These are phyloP conservation scores for Talaromyces albobiverticillius DNA, from an alignment of 2,329 filamentous ascomycete genomes.

Conservation along the genomic window DNA sequence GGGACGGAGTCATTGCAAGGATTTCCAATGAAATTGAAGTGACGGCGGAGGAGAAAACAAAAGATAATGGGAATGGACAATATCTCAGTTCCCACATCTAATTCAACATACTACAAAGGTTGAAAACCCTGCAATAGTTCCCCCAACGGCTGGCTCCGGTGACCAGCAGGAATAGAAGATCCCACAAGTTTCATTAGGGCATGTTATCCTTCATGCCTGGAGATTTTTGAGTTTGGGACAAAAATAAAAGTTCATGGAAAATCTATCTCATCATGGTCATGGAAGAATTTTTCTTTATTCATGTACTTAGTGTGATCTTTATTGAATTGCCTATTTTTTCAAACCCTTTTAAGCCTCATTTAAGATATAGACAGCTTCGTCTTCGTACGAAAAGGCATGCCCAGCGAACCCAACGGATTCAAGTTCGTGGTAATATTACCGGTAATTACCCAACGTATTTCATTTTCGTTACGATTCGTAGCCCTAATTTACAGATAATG, in stretches of 20 bases:
- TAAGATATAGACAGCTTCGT: too few relatives aligned
- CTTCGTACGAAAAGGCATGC: too few relatives aligned
- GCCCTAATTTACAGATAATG: too few relatives aligned
- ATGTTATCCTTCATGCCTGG: neutral
- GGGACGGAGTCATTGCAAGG: neutral
- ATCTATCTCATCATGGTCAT: neutral
- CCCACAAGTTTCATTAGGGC: neutral
- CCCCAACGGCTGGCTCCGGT: constrained; percentile 14
- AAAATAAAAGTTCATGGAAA: neutral
- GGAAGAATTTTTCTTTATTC: neutral
- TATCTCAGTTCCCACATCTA: neutral
- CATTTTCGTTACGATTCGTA: too few relatives aligned
- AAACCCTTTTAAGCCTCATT: neutral
- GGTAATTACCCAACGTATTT: too few relatives aligned
- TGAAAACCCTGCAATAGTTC: neutral
- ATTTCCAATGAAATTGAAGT: neutral
- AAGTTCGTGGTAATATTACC: too few relatives aligned
- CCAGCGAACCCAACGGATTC: too few relatives aligned
- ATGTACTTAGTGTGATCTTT: neutral
- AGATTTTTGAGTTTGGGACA: neutral
- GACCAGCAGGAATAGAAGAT: constrained; percentile 11
- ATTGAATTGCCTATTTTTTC: neutral
- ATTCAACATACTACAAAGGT: neutral
- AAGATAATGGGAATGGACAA: neutral
- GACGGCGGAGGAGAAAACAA: neutral